A percentile compares a stretch with the other conserved stretches of the same genome.
Conservation (phyloP, 345 rosid species). For the Ailanthus altissimus region DNA sequence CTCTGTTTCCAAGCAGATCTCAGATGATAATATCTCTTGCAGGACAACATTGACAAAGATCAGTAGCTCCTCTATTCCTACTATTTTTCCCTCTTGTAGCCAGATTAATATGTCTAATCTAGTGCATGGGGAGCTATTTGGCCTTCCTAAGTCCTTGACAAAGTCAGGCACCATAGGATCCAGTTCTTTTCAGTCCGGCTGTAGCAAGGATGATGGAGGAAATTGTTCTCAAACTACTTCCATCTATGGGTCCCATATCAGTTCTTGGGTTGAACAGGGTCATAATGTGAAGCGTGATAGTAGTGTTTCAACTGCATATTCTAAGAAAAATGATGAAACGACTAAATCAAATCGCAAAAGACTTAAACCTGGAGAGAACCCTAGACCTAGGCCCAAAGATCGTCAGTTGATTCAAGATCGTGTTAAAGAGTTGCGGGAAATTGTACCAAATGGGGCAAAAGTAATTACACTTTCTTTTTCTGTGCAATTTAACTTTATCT, state of each 20-base stretch:
- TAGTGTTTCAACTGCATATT: conserved; percentile 61
- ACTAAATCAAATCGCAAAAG: conserved; percentile 78
- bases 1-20: conserved; percentile 61
- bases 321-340: conserved; percentile 66
- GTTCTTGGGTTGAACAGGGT: conserved; percentile 83
- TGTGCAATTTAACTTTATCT: background rate
- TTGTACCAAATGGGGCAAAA: conserved; percentile 91
- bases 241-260: conserved; percentile 70
- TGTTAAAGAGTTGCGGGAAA: conserved; percentile 95
- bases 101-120: conserved; percentile 38
- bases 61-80: conserved; percentile 58
- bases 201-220: conserved; percentile 46
- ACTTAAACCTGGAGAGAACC: conserved; percentile 89
- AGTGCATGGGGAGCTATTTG: conserved; percentile 36
- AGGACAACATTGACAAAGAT: conserved; percentile 67
- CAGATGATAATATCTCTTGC: conserved; percentile 71
- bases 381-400: conserved; percentile 97
- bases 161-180: conserved; percentile 44
- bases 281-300: conserved; percentile 50
- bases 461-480: conserved; percentile 44
- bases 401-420: conserved; percentile 99
- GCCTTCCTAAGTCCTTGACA: conserved; percentile 37
- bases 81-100: conserved; percentile 39
- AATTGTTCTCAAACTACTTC: conserved; percentile 54
- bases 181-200: conserved; percentile 43